Percentiles rank a stretch among this genome's conserved stretches.
Conservation (phyloP, 2,329 filamentous ascomycete genomes). For the Talaromyces rugulosus region DNA sequence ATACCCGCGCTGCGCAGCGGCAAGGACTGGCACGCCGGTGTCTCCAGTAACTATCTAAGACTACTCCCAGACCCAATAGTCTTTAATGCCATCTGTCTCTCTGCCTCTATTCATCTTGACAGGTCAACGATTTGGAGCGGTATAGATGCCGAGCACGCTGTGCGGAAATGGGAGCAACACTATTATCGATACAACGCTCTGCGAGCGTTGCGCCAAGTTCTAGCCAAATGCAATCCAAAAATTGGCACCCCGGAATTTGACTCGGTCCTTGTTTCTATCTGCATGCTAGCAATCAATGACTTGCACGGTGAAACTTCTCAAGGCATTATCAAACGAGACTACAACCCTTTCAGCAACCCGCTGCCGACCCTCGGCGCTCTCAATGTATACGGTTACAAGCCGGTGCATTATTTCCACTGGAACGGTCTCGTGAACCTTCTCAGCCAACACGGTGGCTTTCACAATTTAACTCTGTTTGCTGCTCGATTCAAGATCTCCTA, state of each 20-base stretch:
- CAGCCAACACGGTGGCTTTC: constrained; percentile 11
- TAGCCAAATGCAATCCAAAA: background rate
- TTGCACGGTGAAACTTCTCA: constrained; percentile 6
- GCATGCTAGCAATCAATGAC: constrained; percentile 12
- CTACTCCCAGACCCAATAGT: constrained; percentile 5
- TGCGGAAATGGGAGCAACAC: constrained; percentile 4
- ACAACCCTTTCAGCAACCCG: constrained; percentile 12
- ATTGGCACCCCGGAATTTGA: constrained; percentile 3
- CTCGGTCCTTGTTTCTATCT: constrained; percentile 6
- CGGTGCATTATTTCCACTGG: constrained; percentile 11
- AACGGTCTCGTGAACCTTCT: constrained; percentile 8
- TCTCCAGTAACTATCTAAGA: constrained; percentile 7
- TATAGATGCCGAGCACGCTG: background rate
- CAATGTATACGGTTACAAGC: constrained; percentile 12
- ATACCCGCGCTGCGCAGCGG: constrained; percentile 7
- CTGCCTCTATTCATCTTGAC: constrained; percentile 11
- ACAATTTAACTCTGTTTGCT: constrained; percentile 1
- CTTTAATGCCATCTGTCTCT: constrained; percentile 10
- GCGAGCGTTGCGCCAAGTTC: constrained; percentile 7
- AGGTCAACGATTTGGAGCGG: constrained; percentile 7
- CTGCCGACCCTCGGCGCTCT: constrained; percentile 8
- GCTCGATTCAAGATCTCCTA: background rate
- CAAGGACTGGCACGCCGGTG: constrained; percentile 2
- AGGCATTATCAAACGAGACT: constrained; percentile 1
- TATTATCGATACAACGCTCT: constrained; percentile 9